phyloP scores from a whole-genome alignment of 2,329 filamentous ascomycete species.

The Thermochaetoides dissita region DNA sequence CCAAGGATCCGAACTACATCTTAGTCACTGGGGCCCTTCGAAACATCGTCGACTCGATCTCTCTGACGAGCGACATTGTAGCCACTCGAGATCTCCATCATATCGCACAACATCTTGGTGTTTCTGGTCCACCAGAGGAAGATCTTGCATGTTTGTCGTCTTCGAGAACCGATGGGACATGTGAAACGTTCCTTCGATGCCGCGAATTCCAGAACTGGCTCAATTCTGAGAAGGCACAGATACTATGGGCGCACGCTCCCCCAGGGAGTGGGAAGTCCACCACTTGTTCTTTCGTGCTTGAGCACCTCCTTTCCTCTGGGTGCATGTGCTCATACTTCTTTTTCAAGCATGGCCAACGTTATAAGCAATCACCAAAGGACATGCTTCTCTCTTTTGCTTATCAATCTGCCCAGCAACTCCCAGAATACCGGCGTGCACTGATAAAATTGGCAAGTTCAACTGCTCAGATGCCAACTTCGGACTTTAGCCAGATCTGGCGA shows the following conservation, averaged over 20 bases:
- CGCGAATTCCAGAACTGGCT: constrained; percentile 1
- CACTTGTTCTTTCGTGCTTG: constrained; percentile 9
- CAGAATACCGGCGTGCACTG: constrained; percentile 4
- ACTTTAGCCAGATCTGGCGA: constrained; percentile 9
- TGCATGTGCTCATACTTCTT: constrained; percentile 16
- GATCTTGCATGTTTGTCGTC: constrained; percentile 12
- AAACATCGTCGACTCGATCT: constrained; percentile 6
- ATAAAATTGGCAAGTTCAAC: constrained; percentile 3
- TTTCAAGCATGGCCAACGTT: constrained; percentile 13
- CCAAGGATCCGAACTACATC: constrained; percentile 11
- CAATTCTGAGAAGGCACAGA: background rate
- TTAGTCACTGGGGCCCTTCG: constrained; percentile 10
- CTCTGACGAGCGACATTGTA: background rate
- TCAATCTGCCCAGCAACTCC: constrained; percentile 8
- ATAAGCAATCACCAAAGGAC: constrained; percentile 1
- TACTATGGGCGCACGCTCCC: constrained; percentile 1
- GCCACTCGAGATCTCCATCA: background rate
- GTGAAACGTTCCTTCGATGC: constrained; percentile 11
- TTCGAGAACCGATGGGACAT: constrained; percentile 8
- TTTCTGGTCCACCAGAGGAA: constrained; percentile 8
- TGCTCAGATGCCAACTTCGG: constrained; percentile 1
- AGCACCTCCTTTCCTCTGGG: constrained; percentile 9
- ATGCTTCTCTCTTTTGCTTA: constrained; percentile 10
- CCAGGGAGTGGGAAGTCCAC: background rate
- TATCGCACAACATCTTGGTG: constrained; percentile 1